Evolutionary conservation across 2,329 filamentous ascomycete species (phyloP).

Genomic region (Epichloe hybrida): DNA sequence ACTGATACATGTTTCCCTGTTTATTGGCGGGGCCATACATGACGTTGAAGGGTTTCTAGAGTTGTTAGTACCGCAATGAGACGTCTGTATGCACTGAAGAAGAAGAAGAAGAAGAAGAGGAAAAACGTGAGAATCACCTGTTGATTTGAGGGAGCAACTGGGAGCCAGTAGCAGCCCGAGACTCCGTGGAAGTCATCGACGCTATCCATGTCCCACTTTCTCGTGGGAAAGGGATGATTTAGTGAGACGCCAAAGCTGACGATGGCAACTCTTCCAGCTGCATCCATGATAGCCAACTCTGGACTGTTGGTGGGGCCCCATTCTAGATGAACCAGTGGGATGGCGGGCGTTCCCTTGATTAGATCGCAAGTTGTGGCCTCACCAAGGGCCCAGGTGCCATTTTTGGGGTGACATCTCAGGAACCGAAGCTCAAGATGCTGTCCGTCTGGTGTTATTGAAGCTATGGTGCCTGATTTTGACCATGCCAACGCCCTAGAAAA

Average conservation of each 20-base stretch:
- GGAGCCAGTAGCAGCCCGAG: conserved; percentile 78
- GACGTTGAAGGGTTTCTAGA: conserved; percentile 29
- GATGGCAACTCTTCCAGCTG: conserved; percentile 63
- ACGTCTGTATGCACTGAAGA: neutral
- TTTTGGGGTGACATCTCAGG: conserved; percentile 52
- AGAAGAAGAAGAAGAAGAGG: neutral
- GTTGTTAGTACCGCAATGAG: neutral
- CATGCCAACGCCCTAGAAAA: conserved; percentile 59
- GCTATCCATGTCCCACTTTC: conserved; percentile 51
- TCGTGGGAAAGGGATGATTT: conserved; percentile 53
- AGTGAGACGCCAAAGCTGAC: conserved; percentile 58
- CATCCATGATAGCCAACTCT: conserved; percentile 75
- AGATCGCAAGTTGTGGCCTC: conserved; percentile 51
- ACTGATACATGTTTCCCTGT: conserved; percentile 50
- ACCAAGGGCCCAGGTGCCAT: conserved; percentile 64
- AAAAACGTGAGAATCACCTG: conserved; percentile 15
- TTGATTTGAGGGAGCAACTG: conserved; percentile 35
- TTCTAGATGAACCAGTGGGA: conserved; percentile 62
- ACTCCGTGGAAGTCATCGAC: conserved; percentile 63
- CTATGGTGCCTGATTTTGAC: conserved; percentile 79
- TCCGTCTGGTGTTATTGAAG: conserved; percentile 63
- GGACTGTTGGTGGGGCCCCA: conserved; percentile 63
- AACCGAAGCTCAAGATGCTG: conserved; percentile 58
- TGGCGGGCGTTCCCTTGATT: conserved; percentile 47
- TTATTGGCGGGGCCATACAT: conserved; percentile 51